Conservation (phyloP, 176 grass and related monocot genomes). For the Bonia amplexicaulis region DNA sequence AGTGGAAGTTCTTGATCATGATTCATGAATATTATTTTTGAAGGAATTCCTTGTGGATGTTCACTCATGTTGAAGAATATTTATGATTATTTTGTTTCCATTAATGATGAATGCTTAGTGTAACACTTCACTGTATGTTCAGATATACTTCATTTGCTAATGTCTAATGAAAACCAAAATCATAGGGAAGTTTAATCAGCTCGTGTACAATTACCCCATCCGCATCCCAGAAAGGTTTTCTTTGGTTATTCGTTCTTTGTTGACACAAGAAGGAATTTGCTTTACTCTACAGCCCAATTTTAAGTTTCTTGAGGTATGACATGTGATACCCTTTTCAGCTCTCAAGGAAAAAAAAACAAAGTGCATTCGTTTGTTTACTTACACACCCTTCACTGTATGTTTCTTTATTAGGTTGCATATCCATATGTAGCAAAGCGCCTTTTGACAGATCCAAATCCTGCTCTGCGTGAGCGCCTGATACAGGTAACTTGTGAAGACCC, state of each 20-base stretch:
- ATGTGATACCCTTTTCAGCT: slow-evolving; percentile 15
- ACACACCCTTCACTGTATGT: slow-evolving; percentile 12
- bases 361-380: neutral
- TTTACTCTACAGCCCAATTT: slow-evolving; percentile 89
- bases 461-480: slow-evolving; percentile 87
- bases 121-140: slow-evolving; percentile 7
- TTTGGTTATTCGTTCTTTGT: slow-evolving; percentile 94
- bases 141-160: slow-evolving; percentile 17
- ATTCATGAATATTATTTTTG: neutral
- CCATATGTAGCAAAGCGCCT: slow-evolving; percentile 95
- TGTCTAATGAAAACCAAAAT: slow-evolving; percentile 24
- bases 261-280: slow-evolving; percentile 98
- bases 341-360: neutral
- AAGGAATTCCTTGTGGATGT: neutral
- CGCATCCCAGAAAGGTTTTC: slow-evolving; percentile 97
- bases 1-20: neutral
- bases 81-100: neutral
- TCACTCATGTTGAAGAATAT: slow-evolving; percentile 11
- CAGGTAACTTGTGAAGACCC: slow-evolving; percentile 50
- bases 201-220: slow-evolving; percentile 94
- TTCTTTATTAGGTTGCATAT: slow-evolving; percentile 83
- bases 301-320: slow-evolving; percentile 94
- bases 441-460: slow-evolving; percentile 95
- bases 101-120: slow-evolving; percentile 13
- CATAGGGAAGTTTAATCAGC: slow-evolving; percentile 96